Conservation (phyloP, 805 yeast species). For the Dipodascopsis tothii region DNA sequence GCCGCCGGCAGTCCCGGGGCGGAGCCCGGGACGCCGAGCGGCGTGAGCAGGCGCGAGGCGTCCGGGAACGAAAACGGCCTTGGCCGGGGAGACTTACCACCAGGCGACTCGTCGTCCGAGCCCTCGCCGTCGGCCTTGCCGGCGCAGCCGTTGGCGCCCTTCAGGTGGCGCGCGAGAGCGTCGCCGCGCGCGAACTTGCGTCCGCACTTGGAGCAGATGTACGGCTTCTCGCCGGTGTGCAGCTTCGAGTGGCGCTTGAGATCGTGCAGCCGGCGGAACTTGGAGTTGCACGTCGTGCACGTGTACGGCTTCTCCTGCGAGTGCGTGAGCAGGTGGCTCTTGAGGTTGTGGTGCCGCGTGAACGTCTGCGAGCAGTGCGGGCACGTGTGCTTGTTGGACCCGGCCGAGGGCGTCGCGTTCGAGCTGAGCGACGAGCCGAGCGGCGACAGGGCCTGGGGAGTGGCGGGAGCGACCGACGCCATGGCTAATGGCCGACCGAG, state of each 20-base stretch:
- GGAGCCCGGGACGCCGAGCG: too few relatives aligned
- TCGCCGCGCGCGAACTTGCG: conserved; percentile 67
- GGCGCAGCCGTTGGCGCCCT: conserved; percentile 36
- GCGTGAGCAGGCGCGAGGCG: conserved; percentile 16
- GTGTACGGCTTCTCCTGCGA: conserved; percentile 55
- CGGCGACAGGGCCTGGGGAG: not conserved
- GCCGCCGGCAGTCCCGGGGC: too few relatives aligned
- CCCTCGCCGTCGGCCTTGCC: conserved; percentile 19
- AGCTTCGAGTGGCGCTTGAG: conserved; percentile 66
- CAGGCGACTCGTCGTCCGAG: conserved; percentile 16
- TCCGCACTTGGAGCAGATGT: conserved; percentile 51
- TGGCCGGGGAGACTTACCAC: too few relatives aligned
- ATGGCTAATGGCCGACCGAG: too few relatives aligned
- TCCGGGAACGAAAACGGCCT: too few relatives aligned
- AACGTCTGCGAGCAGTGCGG: conserved; percentile 55
- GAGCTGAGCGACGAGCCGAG: not conserved
- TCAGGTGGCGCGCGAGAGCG: conserved; percentile 62
- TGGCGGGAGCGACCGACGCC: not conserved
- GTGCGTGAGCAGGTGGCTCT: conserved; percentile 64
- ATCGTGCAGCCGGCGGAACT: conserved; percentile 68
- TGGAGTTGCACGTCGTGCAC: conserved; percentile 53
- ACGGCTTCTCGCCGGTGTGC: conserved; percentile 72
- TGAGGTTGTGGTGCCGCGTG: conserved; percentile 66
- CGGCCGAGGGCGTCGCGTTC: not conserved
- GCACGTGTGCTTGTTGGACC: conserved; percentile 34